Conservation (phyloP, 495 filamentous ascomycete genomes). For the Lasiosphaeria ovina region DNA sequence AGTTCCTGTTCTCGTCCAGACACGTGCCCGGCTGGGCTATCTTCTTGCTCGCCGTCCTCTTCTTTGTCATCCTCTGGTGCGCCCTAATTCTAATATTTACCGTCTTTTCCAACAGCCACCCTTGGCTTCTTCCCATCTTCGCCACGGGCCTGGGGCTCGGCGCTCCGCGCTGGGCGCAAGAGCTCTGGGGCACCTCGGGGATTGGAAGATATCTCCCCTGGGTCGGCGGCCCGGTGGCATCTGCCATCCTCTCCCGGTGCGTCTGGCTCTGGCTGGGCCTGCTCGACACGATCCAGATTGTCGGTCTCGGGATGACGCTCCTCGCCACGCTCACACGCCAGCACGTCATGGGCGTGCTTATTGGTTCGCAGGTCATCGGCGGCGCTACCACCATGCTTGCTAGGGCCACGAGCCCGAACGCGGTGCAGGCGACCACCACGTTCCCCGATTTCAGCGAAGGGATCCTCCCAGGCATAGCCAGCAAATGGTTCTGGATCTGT, state of each 20-base stretch:
- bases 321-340: slow-evolving; percentile 57
- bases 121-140: slow-evolving; percentile 63
- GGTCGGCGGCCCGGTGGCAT: slow-evolving; percentile 44
- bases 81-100: slow-evolving; percentile 46
- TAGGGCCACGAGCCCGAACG: slow-evolving; percentile 53
- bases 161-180: slow-evolving; percentile 62
- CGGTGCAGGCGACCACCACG: slow-evolving; percentile 50
- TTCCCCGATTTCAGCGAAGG: slow-evolving; percentile 53
- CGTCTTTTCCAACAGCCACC: slow-evolving; percentile 49
- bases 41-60: slow-evolving; percentile 49
- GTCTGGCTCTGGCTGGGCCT: slow-evolving; percentile 64
- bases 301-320: slow-evolving; percentile 61
- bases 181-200: slow-evolving; percentile 56
- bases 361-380: slow-evolving; percentile 53
- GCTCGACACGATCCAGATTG: slow-evolving; percentile 58
- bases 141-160: slow-evolving; percentile 49
- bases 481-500: slow-evolving; percentile 62
- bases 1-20: slow-evolving; percentile 53
- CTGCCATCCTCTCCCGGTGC: slow-evolving; percentile 49
- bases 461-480: slow-evolving; percentile 41
- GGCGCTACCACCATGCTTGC: slow-evolving; percentile 53
- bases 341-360: slow-evolving; percentile 52
- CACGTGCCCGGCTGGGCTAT: slow-evolving; percentile 53
- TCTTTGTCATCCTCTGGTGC: slow-evolving; percentile 59
- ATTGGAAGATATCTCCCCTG: slow-evolving; percentile 58